A percentile compares a stretch with the other conserved stretches of the same genome.
phyloP scores from a whole-genome alignment of 768 basidiomycete genomes.

The Russula dissimulans region DNA sequence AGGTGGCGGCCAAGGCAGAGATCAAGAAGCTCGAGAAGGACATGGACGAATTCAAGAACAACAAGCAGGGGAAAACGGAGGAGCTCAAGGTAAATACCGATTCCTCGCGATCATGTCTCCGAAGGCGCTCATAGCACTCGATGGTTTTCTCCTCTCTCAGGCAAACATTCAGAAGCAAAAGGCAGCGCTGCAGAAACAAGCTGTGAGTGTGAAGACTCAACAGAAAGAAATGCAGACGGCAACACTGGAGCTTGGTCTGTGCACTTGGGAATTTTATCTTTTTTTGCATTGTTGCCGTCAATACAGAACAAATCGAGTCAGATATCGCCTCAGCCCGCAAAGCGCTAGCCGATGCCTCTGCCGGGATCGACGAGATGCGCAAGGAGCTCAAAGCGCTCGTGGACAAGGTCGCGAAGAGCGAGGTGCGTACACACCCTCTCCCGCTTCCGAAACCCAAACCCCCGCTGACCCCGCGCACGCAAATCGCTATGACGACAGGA shows the following conservation, averaged over 20 bases:
- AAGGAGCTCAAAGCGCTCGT: constrained; percentile 9
- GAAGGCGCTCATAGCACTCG: not conserved
- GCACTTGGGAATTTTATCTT: not conserved
- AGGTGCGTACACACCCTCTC: not conserved
- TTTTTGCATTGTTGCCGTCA: not conserved
- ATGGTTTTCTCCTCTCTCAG: constrained; percentile 30
- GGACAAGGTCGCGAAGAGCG: constrained; percentile 1
- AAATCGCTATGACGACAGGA: constrained; percentile 29
- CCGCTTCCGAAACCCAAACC: not conserved
- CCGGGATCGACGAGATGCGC: constrained; percentile 11
- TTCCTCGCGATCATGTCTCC: not conserved
- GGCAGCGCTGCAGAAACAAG: constrained; percentile 68
- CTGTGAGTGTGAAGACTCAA: constrained; percentile 70
- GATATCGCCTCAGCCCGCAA: constrained; percentile 41
- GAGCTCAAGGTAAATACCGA: constrained; percentile 68
- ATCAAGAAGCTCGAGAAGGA: constrained; percentile 86
- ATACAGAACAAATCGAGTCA: constrained; percentile 66
- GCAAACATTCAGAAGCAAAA: constrained; percentile 75
- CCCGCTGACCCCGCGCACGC: not conserved
- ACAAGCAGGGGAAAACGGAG: constrained; percentile 94
- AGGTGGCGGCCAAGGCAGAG: constrained; percentile 66
- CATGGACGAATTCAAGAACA: constrained; percentile 98
- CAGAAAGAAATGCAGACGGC: constrained; percentile 89
- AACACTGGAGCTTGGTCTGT: constrained; percentile 76
- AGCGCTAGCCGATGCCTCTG: not conserved